A percentile compares a stretch with the other conserved stretches of the same genome.
Evolutionary conservation across 1,139 yeast species (phyloP).

Genomic region (Suhomyces maxii): DNA sequence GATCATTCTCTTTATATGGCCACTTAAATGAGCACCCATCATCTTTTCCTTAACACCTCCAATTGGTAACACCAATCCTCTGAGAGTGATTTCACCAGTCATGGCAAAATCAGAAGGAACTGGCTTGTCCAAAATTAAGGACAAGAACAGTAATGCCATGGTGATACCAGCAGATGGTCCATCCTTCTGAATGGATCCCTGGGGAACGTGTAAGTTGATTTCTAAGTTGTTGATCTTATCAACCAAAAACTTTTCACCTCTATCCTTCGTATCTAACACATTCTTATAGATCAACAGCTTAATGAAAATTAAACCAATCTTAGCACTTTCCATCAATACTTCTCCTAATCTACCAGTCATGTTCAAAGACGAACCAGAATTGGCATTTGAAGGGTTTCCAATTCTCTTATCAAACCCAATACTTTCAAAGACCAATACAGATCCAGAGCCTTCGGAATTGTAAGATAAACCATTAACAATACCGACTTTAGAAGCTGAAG

Average conservation of each 20-base stretch:
- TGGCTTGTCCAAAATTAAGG: slow-evolving; percentile 66
- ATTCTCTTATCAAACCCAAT: slow-evolving; percentile 48
- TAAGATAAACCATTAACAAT: slow-evolving; percentile 90
- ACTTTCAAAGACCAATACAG: slow-evolving; percentile 78
- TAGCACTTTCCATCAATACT: slow-evolving; percentile 79
- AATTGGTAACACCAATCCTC: slow-evolving; percentile 84
- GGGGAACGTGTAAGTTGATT: slow-evolving; percentile 84
- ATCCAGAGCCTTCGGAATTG: slow-evolving; percentile 86
- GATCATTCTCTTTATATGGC: slow-evolving; percentile 59
- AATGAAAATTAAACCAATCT: slow-evolving; percentile 75
- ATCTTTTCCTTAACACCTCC: slow-evolving; percentile 89
- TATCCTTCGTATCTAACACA: slow-evolving; percentile 27
- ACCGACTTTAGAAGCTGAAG: slow-evolving; percentile 41
- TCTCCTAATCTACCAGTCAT: slow-evolving; percentile 86
- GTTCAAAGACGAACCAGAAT: slow-evolving; percentile 47
- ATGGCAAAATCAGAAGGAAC: slow-evolving; percentile 74
- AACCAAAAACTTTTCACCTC: slow-evolving; percentile 29
- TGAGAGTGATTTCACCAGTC: slow-evolving; percentile 90
- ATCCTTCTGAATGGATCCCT: slow-evolving; percentile 85
- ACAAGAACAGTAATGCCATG: slow-evolving; percentile 77
- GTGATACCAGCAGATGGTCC: slow-evolving; percentile 96
- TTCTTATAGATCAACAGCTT: slow-evolving; percentile 53
- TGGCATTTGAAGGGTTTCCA: slow-evolving; percentile 25
- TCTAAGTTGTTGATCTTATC: slow-evolving; percentile 55
- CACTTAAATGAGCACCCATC: slow-evolving; percentile 79